Evolutionary conservation across 2,329 filamentous ascomycete species (phyloP).

Genomic region (Colletotrichum gigasporum): DNA sequence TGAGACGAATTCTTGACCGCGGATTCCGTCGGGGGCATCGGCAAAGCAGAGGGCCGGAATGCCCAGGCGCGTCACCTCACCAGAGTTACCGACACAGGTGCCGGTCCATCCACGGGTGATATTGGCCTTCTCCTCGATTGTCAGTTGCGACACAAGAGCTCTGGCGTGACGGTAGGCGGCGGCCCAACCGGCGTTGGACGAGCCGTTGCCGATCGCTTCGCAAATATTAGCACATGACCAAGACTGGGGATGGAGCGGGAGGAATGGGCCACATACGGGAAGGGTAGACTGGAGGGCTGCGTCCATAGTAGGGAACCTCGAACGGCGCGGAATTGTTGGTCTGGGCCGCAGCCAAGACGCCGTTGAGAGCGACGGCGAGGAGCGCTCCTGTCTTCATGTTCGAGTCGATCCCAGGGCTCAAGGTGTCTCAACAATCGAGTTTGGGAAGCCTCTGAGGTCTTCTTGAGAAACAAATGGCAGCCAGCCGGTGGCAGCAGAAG

Average conservation of each 20-base stretch:
- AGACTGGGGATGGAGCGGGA: neutral
- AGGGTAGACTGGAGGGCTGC: slow-evolving; percentile 23
- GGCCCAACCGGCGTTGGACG: slow-evolving; percentile 53
- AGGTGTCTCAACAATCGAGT: neutral
- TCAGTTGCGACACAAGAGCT: slow-evolving; percentile 68
- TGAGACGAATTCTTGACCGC: slow-evolving; percentile 58
- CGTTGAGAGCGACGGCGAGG: neutral
- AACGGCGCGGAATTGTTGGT: slow-evolving; percentile 13
- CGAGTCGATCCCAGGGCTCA: neutral
- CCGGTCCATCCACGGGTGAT: slow-evolving; percentile 46
- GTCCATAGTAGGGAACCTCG: slow-evolving; percentile 23
- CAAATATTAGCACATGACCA: neutral
- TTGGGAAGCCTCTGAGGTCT: neutral
- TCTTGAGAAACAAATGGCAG: neutral
- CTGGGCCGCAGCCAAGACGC: neutral
- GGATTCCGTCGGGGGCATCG: slow-evolving; percentile 59
- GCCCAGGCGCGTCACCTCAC: slow-evolving; percentile 52
- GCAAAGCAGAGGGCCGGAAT: slow-evolving; percentile 60
- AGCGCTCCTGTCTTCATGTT: slow-evolving; percentile 8
- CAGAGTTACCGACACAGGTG: slow-evolving; percentile 54
- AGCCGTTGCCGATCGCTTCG: slow-evolving; percentile 13
- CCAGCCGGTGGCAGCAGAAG: too few relatives aligned
- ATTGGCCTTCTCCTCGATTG: slow-evolving; percentile 71
- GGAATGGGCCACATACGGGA: neutral
- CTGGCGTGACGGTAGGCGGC: slow-evolving; percentile 67